Conservation (phyloP, 768 basidiomycete genomes). For the Russula sp. region DNA sequence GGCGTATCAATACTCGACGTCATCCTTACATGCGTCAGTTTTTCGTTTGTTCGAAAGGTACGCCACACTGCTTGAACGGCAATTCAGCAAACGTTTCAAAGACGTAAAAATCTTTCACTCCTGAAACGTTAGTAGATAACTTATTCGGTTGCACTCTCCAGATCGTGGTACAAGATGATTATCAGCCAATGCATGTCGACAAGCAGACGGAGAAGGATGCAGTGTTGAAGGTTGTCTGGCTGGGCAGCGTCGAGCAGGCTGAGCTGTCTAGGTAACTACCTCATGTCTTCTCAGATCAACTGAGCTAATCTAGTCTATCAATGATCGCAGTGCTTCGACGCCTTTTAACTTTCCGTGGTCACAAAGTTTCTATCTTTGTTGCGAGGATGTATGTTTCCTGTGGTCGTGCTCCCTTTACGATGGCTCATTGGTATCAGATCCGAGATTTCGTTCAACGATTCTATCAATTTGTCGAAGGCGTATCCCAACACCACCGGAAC, state of each 20-base stretch:
- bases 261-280: slow-evolving; percentile 50
- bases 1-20: slow-evolving; percentile 85
- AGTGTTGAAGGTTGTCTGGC: slow-evolving; percentile 81
- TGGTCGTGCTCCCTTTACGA: neutral
- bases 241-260: slow-evolving; percentile 63
- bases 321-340: slow-evolving; percentile 48
- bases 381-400: slow-evolving; percentile 65
- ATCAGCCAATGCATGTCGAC: slow-evolving; percentile 79
- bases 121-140: neutral
- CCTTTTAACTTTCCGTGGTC: slow-evolving; percentile 90
- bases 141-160: slow-evolving; percentile 35
- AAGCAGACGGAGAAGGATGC: slow-evolving; percentile 59
- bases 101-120: slow-evolving; percentile 47
- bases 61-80: slow-evolving; percentile 70
- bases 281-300: neutral
- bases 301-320: neutral
- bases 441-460: slow-evolving; percentile 90
- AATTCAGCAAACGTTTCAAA: slow-evolving; percentile 81
- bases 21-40: slow-evolving; percentile 77
- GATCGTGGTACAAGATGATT: slow-evolving; percentile 86
- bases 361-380: slow-evolving; percentile 90
- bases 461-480: slow-evolving; percentile 94
- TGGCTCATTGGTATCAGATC: slow-evolving; percentile 49
- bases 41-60: slow-evolving; percentile 91
- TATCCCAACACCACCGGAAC: slow-evolving; percentile 85